Conservation (phyloP, 768 basidiomycete genomes). For the Lyophyllum semitale region DNA sequence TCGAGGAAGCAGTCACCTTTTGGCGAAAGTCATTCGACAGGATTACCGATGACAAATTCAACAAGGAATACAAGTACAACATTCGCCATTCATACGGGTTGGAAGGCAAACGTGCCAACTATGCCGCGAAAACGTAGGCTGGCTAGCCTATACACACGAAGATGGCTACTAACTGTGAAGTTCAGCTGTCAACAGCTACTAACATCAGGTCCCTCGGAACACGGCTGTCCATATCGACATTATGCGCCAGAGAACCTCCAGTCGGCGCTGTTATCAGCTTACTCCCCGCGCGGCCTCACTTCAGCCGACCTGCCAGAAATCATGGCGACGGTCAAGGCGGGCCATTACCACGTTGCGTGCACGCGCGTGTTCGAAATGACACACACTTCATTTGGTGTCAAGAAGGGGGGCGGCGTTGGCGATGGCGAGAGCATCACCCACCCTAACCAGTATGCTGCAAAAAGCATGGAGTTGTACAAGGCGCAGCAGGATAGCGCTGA, state of each 20-base stretch:
- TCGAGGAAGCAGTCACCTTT: constrained; percentile 92
- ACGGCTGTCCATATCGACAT: constrained; percentile 93
- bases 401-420: constrained; percentile 89
- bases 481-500: constrained; percentile 38
- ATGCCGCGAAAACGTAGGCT: constrained; percentile 84
- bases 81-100: constrained; percentile 94
- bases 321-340: constrained; percentile 71
- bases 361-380: constrained; percentile 97
- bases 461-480: constrained; percentile 67
- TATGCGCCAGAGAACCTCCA: constrained; percentile 84
- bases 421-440: constrained; percentile 88
- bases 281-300: constrained; percentile 65
- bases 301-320: constrained; percentile 80
- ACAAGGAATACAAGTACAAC: constrained; percentile 97
- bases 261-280: constrained; percentile 68
- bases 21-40: constrained; percentile 87
- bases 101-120: constrained; percentile 94
- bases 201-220: constrained; percentile 57
- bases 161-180: constrained; percentile 1
- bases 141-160: constrained; percentile 11
- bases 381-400: constrained; percentile 68
- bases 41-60: constrained; percentile 92
- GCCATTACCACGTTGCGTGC: constrained; percentile 94
- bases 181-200: constrained; percentile 89
- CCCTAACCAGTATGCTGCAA: constrained; percentile 88